Conservation (phyloP, 257 asterid genomes). For the Penstemon eatonii region DNA sequence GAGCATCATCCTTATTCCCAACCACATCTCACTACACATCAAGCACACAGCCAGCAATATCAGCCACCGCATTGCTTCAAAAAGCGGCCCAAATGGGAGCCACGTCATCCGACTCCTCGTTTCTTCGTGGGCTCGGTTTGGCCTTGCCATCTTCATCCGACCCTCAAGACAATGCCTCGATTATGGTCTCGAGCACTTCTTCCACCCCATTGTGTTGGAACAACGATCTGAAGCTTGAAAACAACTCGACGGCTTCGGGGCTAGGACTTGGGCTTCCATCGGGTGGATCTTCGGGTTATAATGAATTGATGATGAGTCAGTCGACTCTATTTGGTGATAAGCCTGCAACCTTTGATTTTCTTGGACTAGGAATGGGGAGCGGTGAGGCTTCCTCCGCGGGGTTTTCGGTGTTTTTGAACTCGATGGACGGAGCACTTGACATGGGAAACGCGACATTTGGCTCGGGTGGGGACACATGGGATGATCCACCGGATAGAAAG, state of each 20-base stretch:
- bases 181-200: too few species aligned
- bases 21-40: slow-evolving; percentile 51
- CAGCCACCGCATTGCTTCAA: slow-evolving; percentile 87
- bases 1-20: slow-evolving; percentile 44
- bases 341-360: slow-evolving; percentile 79
- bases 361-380: slow-evolving; percentile 63
- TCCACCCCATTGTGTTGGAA: too few species aligned
- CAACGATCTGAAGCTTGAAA: too few species aligned
- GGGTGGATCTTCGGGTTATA: slow-evolving; percentile 36
- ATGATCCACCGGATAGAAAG: slow-evolving; percentile 54
- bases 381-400: slow-evolving; percentile 41
- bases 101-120: slow-evolving; percentile 57
- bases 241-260: slow-evolving; percentile 11
- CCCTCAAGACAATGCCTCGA: slow-evolving; percentile 31
- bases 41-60: slow-evolving; percentile 63
- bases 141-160: slow-evolving; percentile 44
- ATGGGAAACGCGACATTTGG: slow-evolving; percentile 27
- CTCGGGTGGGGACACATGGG: slow-evolving; percentile 51
- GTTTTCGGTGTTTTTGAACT: slow-evolving; percentile 49
- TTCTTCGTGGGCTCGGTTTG: slow-evolving; percentile 64
- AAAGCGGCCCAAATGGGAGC: slow-evolving; percentile 88
- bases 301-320: slow-evolving; percentile 51
- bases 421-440: slow-evolving; percentile 24
- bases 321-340: slow-evolving; percentile 40
- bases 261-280: slow-evolving; percentile 51